Base-by-base conservation (phyloP, 2,329 filamentous ascomycete genomes). In the Fusarium hostae region DNA sequence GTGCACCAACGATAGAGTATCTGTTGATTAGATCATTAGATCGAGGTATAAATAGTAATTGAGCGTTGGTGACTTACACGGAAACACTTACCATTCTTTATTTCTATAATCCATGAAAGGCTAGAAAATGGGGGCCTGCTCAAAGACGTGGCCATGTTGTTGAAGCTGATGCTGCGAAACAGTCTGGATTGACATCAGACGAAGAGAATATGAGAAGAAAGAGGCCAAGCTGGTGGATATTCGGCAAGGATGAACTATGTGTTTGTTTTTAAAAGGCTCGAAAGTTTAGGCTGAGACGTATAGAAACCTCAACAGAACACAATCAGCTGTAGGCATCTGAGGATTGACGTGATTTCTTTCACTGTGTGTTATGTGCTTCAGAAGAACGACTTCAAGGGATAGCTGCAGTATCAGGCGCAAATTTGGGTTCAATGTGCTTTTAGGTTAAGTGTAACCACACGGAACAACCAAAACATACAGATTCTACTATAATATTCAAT, bases 1-100 rank as follows among this genome's bases (percentile, higher is more conserved):
- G 65, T 63, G 30, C 30, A 37, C 22, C 26, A 35, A n/a, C 10
- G 12, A 26, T 26, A 28, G 10, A 40, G 15, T 34, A 24, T 54
- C 15, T 18, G n/a, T 50, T n/a, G 50, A 48, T 26, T 26, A 35
- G 32, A 24, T 34, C n/a, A 24, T 40, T 62, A 60, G 54, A n/a
- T 54, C 41, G 13, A 51, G 40, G 44, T 52, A 16, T 44, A 45
- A 24, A 63, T 34, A 55, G 26, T 10, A 26, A n/a, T 37, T 24
- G 15, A 22, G 2, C 13, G 30, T 51, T 9, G 16, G 16, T 28
- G 24, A 63, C 39, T 48, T 57, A 28, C 22, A 9, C 30, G 22
- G 22, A 35, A 24, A 16, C 30, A 44, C 40, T 18, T 26, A 26
- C 2, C 16, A 12, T 45, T 12, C 22, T 16, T 44, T 35, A 7